These are phyloP conservation scores for Austroboletus niveus DNA, from an alignment of 1,284 basidiomycete species.

Conservation along the genomic window DNA sequence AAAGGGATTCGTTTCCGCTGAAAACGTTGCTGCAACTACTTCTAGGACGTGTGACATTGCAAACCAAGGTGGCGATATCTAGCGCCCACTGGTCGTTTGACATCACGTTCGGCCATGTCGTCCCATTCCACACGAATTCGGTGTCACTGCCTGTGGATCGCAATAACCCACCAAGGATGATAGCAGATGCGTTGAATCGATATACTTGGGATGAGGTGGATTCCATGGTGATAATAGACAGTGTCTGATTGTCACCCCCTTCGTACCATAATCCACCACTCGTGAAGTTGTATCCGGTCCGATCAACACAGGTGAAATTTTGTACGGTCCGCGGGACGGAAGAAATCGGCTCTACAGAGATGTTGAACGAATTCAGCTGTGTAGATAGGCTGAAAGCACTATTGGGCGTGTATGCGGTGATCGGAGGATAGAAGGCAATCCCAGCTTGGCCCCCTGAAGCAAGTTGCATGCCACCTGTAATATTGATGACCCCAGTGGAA, in stretches of 20 bases:
- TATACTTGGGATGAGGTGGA: no score
- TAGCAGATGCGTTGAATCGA: no score
- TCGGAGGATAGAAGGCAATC: background rate
- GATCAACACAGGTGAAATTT: slow-evolving; percentile 1
- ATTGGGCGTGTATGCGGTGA: background rate
- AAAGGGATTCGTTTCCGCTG: no score
- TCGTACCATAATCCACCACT: background rate
- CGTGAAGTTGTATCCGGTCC: background rate
- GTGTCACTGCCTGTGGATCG: no score
- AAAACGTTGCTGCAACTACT: no score
- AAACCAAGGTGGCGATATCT: slow-evolving; percentile 1
- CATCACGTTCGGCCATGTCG: slow-evolving; percentile 2
- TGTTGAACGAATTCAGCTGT: slow-evolving; percentile 2
- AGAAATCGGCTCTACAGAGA: slow-evolving; percentile 4
- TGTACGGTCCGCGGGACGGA: background rate
- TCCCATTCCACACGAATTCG: background rate
- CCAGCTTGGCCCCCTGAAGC: background rate
- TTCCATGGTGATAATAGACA: background rate
- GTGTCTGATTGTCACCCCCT: background rate
- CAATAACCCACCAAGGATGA: no score
- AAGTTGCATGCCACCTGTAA: no score
- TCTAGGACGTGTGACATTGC: background rate
- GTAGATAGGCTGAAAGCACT: background rate
- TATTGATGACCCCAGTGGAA: no score
- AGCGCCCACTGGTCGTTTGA: background rate